Evolutionary conservation across 345 rosid species (phyloP).

Genomic region (Salix viminalis): DNA sequence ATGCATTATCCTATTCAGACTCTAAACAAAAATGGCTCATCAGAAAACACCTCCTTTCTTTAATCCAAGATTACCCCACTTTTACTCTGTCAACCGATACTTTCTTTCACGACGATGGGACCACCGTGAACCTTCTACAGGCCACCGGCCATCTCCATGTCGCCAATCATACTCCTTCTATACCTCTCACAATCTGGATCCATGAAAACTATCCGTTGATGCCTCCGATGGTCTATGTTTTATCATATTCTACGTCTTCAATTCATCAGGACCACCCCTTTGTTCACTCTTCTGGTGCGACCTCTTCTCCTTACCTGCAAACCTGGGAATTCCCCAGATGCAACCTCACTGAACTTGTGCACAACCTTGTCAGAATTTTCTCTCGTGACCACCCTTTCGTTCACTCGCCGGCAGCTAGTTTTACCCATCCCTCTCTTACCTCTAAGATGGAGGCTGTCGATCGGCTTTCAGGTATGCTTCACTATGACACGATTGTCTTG

Average conservation of each 20-base stretch:
- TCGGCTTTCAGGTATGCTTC: conserved; percentile 51
- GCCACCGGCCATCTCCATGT: conserved; percentile 41
- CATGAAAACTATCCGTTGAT: conserved; percentile 58
- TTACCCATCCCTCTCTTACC: conserved; percentile 25
- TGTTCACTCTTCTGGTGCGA: conserved; percentile 45
- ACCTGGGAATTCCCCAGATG: conserved; percentile 52
- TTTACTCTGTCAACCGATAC: conserved; percentile 38
- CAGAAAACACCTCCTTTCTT: conserved; percentile 51
- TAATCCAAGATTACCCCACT: conserved; percentile 43
- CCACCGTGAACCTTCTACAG: conserved; percentile 44
- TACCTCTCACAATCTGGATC: conserved; percentile 61
- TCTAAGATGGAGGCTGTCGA: conserved; percentile 64
- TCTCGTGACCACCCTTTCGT: conserved; percentile 52
- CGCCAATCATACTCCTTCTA: conserved; percentile 22
- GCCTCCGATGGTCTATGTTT: conserved; percentile 49
- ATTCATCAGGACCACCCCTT: conserved; percentile 57
- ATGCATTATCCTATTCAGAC: conserved; percentile 57
- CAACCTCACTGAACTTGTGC: conserved; percentile 42
- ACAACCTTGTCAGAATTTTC: conserved; percentile 46
- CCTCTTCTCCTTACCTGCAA: conserved; percentile 39
- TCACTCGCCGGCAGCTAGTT: conserved; percentile 7
- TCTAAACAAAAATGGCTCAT: conserved; percentile 57
- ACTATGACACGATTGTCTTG: conserved; percentile 40
- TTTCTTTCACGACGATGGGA: conserved; percentile 61
- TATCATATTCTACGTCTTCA: conserved; percentile 12